Percentiles rank a stretch among this genome's conserved stretches.
Evolutionary conservation across 2,329 filamentous ascomycete genomes (phyloP).

Genomic region (Zymoseptoria brevis): DNA sequence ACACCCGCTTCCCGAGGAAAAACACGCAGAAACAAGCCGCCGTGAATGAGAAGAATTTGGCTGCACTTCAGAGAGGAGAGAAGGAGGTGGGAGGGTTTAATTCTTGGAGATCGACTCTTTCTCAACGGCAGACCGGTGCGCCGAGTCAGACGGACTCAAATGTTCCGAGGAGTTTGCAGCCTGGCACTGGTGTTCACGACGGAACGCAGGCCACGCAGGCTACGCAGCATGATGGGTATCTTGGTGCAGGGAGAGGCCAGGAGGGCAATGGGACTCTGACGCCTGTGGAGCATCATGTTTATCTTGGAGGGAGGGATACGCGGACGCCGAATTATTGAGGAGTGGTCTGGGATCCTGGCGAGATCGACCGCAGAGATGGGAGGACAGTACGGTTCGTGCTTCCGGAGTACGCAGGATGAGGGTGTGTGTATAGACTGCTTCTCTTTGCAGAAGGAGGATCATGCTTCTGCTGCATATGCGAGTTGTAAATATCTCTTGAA

Average conservation of each 20-base stretch:
- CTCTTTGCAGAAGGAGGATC: too few relatives aligned
- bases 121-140: not conserved
- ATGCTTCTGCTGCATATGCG: too few relatives aligned
- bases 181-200: too few relatives aligned
- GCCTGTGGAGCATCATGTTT: not conserved
- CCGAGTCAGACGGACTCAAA: not conserved
- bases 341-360: not conserved
- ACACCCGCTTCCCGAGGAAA: conserved; percentile 21
- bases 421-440: too few relatives aligned
- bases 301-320: not conserved
- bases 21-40: conserved; percentile 23
- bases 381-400: not conserved
- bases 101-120: not conserved
- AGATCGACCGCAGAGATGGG: not conserved
- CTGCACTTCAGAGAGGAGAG: conserved; percentile 19
- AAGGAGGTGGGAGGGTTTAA: conserved; percentile 19
- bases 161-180: not conserved
- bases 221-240: not conserved
- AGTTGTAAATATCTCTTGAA: too few relatives aligned
- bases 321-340: not conserved
- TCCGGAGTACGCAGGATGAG: not conserved
- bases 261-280: not conserved
- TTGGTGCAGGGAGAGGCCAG: not conserved
- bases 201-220: not conserved
- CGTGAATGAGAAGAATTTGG: conserved; percentile 23